These are phyloP conservation scores for Alternaria arbusti DNA, from an alignment of 2,329 filamentous ascomycete genomes.

Conservation along the genomic window DNA sequence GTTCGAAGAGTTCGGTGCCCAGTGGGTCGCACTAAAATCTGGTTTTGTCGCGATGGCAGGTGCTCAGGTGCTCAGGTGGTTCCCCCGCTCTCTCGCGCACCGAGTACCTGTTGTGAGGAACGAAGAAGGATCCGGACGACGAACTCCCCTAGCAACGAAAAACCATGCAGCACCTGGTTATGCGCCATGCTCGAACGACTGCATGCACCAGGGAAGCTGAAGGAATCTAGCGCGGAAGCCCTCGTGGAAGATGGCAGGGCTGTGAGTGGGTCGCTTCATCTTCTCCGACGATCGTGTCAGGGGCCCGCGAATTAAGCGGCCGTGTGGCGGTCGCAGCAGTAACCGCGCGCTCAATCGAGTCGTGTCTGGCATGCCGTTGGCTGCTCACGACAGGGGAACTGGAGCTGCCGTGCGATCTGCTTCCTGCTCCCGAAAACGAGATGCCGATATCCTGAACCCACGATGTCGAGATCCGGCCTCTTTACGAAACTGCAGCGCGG, in stretches of 20 bases:
- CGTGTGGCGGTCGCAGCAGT: slow-evolving; percentile 8
- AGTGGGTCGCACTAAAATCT: slow-evolving; percentile 7
- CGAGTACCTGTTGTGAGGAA: background rate
- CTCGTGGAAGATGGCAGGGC: slow-evolving; percentile 12
- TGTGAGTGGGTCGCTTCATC: slow-evolving; percentile 20
- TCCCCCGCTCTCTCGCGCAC: background rate
- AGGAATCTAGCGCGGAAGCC: slow-evolving; percentile 7
- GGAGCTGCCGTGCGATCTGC: background rate
- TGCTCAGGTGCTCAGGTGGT: background rate
- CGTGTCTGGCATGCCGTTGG: slow-evolving; percentile 19
- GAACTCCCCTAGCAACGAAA: slow-evolving; percentile 4
- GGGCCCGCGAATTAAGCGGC: slow-evolving; percentile 13
- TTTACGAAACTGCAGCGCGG: slow-evolving; percentile 11
- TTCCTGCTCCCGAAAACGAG: slow-evolving; percentile 19
- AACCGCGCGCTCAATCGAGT: slow-evolving; percentile 31
- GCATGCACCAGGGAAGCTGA: background rate
- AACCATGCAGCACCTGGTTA: background rate
- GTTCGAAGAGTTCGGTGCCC: background rate
- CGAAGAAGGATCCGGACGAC: background rate
- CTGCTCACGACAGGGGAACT: slow-evolving; percentile 20
- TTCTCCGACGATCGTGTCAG: slow-evolving; percentile 14
- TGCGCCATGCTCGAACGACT: slow-evolving; percentile 10
- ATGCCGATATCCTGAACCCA: slow-evolving; percentile 11
- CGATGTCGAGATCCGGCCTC: background rate
- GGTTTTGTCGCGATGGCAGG: background rate